phyloP scores from a whole-genome alignment of 2,329 filamentous ascomycete genomes.

The Neopestalotiopsis sp. region DNA sequence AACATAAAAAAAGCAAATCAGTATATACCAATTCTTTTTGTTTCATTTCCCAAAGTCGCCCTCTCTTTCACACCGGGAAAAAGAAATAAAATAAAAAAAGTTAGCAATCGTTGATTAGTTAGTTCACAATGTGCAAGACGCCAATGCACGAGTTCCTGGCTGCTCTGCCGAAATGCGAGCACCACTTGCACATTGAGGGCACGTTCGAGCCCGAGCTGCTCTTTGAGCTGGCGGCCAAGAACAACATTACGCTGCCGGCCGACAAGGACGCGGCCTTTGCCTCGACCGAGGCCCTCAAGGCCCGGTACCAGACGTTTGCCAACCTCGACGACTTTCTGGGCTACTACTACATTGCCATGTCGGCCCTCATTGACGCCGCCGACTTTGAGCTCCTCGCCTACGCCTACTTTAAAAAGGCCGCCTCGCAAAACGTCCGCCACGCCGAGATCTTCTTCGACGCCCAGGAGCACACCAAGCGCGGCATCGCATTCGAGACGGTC shows the following conservation, averaged over 20 bases:
- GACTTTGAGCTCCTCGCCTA: constrained; percentile 78
- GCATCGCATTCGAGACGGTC: constrained; percentile 67
- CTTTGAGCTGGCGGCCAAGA: constrained; percentile 71
- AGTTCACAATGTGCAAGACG: constrained; percentile 58
- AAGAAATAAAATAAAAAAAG: not conserved
- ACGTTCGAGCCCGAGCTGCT: constrained; percentile 73
- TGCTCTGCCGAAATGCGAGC: constrained; percentile 79
- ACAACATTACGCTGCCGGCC: constrained; percentile 66
- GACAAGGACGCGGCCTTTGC: constrained; percentile 65
- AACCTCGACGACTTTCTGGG: constrained; percentile 79
- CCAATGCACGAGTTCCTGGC: constrained; percentile 64
- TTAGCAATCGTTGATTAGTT: not conserved
- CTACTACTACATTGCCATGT: constrained; percentile 81
- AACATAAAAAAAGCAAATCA: not conserved
- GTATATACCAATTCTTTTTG: not conserved
- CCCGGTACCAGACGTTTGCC: constrained; percentile 70
- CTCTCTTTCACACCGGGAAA: no score
- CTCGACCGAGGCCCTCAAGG: constrained; percentile 62
- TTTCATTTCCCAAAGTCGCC: no score
- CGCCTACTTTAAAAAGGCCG: constrained; percentile 72
- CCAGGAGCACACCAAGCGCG: constrained; percentile 72
- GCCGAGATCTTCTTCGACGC: constrained; percentile 85
- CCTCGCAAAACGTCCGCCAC: constrained; percentile 70
- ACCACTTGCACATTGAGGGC: constrained; percentile 82
- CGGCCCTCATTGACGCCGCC: constrained; percentile 65